phyloP scores from a whole-genome alignment of 2,329 filamentous ascomycete genomes.

The Microsporum audouinii region DNA sequence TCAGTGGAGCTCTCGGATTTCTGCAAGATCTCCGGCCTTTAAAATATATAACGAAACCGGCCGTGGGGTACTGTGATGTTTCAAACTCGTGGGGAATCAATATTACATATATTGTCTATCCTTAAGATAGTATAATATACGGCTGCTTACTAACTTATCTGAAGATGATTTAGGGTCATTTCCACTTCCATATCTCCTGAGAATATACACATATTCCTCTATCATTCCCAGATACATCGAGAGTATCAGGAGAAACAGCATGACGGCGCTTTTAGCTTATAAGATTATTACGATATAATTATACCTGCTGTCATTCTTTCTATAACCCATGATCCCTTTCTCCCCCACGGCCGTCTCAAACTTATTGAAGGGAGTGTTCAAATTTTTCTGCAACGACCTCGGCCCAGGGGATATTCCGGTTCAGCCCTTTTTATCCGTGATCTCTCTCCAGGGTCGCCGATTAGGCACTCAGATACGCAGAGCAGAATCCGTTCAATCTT shows the following conservation, averaged over 20 bases:
- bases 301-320: slow-evolving; percentile 15
- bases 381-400: slow-evolving; percentile 31
- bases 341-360: not conserved
- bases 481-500: slow-evolving; percentile 28
- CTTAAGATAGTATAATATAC: slow-evolving; percentile 34
- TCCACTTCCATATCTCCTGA: slow-evolving; percentile 25
- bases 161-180: slow-evolving; percentile 12
- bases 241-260: slow-evolving; percentile 29
- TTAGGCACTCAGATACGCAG: slow-evolving; percentile 33
- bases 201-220: slow-evolving; percentile 23
- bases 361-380: slow-evolving; percentile 22
- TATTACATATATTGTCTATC: slow-evolving; percentile 26
- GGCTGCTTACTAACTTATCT: slow-evolving; percentile 17
- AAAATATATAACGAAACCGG: slow-evolving; percentile 31
- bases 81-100: slow-evolving; percentile 20
- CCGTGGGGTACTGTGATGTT: slow-evolving; percentile 20
- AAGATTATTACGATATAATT: slow-evolving; percentile 14
- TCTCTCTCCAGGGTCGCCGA: slow-evolving; percentile 31
- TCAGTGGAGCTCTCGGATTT: slow-evolving; percentile 29
- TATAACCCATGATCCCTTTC: slow-evolving; percentile 9
- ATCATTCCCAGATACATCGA: slow-evolving; percentile 34
- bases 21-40: slow-evolving; percentile 29
- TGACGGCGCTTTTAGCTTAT: slow-evolving; percentile 27
- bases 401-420: slow-evolving; percentile 31
- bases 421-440: slow-evolving; percentile 22